These are phyloP conservation scores for Blastocystis sp. DNA, from an alignment of 352 stramenopile genomes.

Conservation along the genomic window DNA sequence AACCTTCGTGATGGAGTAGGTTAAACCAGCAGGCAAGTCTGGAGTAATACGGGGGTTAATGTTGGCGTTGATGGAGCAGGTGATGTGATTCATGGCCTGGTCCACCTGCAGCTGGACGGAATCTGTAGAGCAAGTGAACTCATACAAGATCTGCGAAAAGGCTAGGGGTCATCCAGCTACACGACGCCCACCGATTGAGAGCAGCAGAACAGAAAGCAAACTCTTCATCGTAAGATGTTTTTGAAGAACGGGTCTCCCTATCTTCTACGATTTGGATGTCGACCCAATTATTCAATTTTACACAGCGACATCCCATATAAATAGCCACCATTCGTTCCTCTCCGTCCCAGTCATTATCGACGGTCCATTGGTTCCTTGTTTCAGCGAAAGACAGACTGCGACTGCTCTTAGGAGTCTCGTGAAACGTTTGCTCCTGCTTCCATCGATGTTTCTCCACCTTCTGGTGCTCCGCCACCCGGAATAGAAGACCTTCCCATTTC, in stretches of 20 bases:
- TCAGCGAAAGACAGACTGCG: no score
- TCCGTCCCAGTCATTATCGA: no score
- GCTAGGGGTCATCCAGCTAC: background rate
- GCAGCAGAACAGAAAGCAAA: constrained; percentile 13
- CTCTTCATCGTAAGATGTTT: constrained; percentile 28
- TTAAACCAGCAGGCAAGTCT: constrained; percentile 39
- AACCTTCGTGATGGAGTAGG: constrained; percentile 24
- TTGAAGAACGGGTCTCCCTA: background rate
- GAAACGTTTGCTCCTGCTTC: no score
- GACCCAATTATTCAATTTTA: no score
- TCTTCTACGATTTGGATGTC: no score
- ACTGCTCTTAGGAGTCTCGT: no score
- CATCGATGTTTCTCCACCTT: no score
- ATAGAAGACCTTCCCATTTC: no score
- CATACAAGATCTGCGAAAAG: constrained; percentile 9
- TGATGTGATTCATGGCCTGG: constrained; percentile 46
- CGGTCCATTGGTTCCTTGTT: no score
- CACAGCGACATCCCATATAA: no score
- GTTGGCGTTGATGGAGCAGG: background rate
- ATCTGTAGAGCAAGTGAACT: background rate
- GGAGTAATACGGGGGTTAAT: constrained; percentile 51
- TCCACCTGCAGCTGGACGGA: constrained; percentile 15
- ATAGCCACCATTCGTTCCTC: no score
- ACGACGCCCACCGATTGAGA: background rate
- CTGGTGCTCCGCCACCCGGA: no score